Base-by-base conservation (phyloP, 495 filamentous ascomycete species). In the Wilcoxina mikolae region DNA sequence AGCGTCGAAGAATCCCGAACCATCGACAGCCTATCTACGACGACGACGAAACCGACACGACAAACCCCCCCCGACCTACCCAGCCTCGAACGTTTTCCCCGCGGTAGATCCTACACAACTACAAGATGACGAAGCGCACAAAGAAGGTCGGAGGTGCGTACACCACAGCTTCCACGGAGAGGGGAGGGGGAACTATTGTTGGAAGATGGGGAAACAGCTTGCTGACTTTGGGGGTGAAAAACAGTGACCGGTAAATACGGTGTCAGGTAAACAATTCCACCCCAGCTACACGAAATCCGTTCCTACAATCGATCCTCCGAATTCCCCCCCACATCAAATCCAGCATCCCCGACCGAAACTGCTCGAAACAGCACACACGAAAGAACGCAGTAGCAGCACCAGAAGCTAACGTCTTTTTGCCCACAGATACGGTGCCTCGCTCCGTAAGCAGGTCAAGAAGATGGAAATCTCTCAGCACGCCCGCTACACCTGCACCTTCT, bases 401-500 rank as follows among this genome's bases (percentile, higher is more conserved):
- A n/a, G 51, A 50, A 25, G 39, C 27, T 51, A 18, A 63, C 56
- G 31, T 41, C 43, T 10, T 15, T 45, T 44, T 26, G 31, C 49
- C 23, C 22, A 58, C 57, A 82, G 91, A 82, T 98, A 98, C 74
- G 91, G 91, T 83, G 91, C 91, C 71, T 98, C 91, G 68, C 85
- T 98, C 74, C 87, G 91, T 77, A 98, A 96, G 79, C 91, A 95
- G 73, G 86, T 96, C 70, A 98, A 98, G 85, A 95, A 95, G 82
- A 94, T 95, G 84, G 91, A 98, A 83, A 82, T 94, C 68, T 81
- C 84, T 53, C 90, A 96, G 73, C 90, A 95, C 79, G 86, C 87
- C 72, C 78, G 81, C 70, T 95, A 95, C 78, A 80, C 75, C 54
- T 86, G 83, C 78, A 90, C 87, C 49, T 91, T 93, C 80, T 95